Base-by-base conservation (phyloP, 2,329 filamentous ascomycete genomes). In the Chalaropsis thielavioides region DNA sequence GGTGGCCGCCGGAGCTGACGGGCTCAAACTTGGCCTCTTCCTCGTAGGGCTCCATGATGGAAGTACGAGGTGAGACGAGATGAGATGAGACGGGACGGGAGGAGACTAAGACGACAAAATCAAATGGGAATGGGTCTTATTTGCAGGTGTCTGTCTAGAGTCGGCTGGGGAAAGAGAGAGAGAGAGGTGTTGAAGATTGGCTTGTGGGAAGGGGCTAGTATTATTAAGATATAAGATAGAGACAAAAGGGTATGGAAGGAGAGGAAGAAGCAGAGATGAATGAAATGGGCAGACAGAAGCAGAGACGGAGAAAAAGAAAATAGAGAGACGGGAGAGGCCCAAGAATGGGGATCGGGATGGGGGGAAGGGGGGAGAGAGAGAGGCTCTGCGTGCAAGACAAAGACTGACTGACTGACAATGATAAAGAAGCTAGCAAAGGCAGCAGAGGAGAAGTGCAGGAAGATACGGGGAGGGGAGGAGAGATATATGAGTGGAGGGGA, bases 21-120 rank as follows among this genome's bases (percentile, higher is more conserved):
- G 35, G 46, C 59, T 61, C 59, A 27, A 44, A 27, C 40, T 61
- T 61, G 54, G 54, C 40, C 43, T 61, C 59, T 61, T 61, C 40
- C 43, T 61, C 59, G 27, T 44, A 40, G 13, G 59, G 41, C 43
- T 61, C 59, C 59, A 61, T 61, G 41, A 15, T 11, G 22, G 59
- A 46, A 35, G 43, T 13, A n/a, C 17, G 43, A 38, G 43, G 43
- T 3, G 43, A 38, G 35, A 38, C 4, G 35, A 6, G 31, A 31
- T 31, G 31, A 2, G n/a, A n/a, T 13, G 43, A 38, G 43, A 17
- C 15, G 43, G 10, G 35, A 38, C 4, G 35, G 31, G 31, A 31
- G 2, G 31, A 2, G 46, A 49, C 5, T 10, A 11, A 49, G 46
- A 13, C 8, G 46, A 49, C 46, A 11, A 3, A 24, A 11, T 17